Base-by-base conservation (phyloP, 139 green algal genomes). In the Coelastrella sp. region DNA sequence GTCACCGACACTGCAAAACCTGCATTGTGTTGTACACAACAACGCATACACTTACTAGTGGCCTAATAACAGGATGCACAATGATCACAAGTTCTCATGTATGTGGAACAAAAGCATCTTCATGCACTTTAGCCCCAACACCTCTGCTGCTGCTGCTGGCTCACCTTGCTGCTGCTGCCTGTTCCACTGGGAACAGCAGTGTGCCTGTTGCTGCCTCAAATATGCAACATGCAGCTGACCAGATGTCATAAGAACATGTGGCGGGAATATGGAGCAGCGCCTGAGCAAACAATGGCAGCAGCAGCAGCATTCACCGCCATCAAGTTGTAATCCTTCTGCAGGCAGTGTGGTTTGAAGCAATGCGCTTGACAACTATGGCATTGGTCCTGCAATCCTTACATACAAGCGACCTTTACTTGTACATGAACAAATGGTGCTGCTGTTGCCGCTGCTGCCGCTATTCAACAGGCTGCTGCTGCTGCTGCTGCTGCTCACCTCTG, bases 231-330 rank as follows among this genome's bases (percentile, higher is more conserved):
- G 73, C 73, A 35, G 73, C 73, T 8, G 50, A 68, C 73, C 73
- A 81, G 35, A 81, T 60, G 50, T 81, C 73, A 51, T 67, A 66
- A 9, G 73, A 30, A 34, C 48, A 8, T 3, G 32, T 81, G 0
- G 73, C 32, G 2, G 73, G 73, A 32, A 81, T 35, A 19, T 81
- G 73, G 27, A 81, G 73, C 73, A 81, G 48, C 48, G 73, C 73
- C 73, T 81, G 50, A 45, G 25, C 37, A 78, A 43, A n/a, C n/a
- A n/a, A n/a, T n/a, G n/a, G n/a, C 69, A 78, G 69, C 69, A 78
- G 69, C 69, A 78, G 69, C 37, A 15, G 25, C 9, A 19, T 11
- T 35, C n/a, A 15, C 60, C n/a, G 60, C 17, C n/a, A n/a, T n/a
- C n/a, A n/a, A n/a, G n/a, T n/a, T n/a, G n/a, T n/a, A n/a, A 15